Base-by-base conservation (phyloP, 306 rosid genomes). In the Cucurbita pepo region DNA sequence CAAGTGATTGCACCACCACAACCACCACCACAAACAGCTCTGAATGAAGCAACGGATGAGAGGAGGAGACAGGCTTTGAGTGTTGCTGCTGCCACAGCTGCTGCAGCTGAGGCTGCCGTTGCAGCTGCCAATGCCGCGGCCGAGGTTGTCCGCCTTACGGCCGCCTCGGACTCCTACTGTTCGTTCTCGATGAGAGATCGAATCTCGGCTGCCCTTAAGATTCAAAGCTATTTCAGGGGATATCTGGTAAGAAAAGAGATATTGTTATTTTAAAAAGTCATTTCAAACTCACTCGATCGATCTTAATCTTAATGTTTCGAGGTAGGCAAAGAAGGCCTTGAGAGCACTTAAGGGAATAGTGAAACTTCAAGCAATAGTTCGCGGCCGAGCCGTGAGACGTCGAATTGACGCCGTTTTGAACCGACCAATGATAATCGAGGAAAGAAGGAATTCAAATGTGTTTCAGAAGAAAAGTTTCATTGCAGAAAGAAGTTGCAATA, bases 91-190 rank as follows among this genome's bases (percentile, higher is more conserved):
- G 95, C 92, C 76, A 83, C 97, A 21, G 84, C 91, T 36, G 90
- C 96, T 9, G 97, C 96, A 1, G 97, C 92, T 1, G 87, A 92
- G 79, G 96, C 92, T 52, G 97, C 97, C 3, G 87, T 89, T 56
- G 92, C 95, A 43, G 96, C 97, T 21, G 96, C 95, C 36, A 85
- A 85, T 60, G 96, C 92, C 72, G 97, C 95, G 7, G 96, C 95
- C 4, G 95, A 86, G 84, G 97, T 90, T 73, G 97, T 92, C 59
- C 79, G 85, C 71, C 87, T 92, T 52, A 88, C 95, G 0, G 69
- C 75, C 6, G 75, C 84, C 36, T 82, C 88, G 11, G 64, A 76
- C 7, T 84, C 85, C 10, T 76, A 61, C 53, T 54, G 77, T 19
- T 72, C 25, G 74, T 79, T 70, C 47, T 52, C 74, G 21, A 82